phyloP scores from a whole-genome alignment of 108 stramenopile species.

The Nannochloropsis gaditana region DNA sequence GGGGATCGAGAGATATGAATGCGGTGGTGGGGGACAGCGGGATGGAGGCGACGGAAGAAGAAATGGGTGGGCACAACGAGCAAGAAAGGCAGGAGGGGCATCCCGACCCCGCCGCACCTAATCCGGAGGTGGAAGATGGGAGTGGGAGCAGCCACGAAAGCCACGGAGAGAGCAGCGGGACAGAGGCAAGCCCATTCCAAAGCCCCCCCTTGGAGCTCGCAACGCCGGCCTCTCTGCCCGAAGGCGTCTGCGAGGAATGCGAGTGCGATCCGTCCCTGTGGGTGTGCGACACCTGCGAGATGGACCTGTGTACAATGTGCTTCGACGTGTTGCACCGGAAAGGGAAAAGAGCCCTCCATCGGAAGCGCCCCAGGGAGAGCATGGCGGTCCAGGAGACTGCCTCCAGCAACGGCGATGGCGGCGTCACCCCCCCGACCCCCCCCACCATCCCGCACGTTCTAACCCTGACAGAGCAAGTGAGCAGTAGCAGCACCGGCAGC shows the following conservation, averaged over 20 bases:
- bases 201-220: no score
- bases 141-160: neutral
- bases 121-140: neutral
- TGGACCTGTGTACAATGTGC: constrained; percentile 30
- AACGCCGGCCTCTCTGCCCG: neutral
- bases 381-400: neutral
- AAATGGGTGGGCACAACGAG: neutral
- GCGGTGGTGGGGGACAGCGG: neutral
- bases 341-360: constrained; percentile 35
- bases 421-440: neutral
- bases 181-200: no score
- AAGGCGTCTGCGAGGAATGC: constrained; percentile 36
- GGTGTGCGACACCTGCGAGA: constrained; percentile 29
- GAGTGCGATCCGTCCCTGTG: constrained; percentile 22
- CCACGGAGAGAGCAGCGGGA: neutral
- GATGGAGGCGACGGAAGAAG: neutral
- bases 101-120: neutral
- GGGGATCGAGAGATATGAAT: neutral
- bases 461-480: neutral
- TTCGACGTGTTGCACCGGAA: constrained; percentile 35
- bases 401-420: neutral
- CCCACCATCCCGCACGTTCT: neutral
- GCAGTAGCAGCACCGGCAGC: neutral
- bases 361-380: neutral
- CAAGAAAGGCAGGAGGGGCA: neutral